Evolutionary conservation across 1,139 yeast species (phyloP), one percentile per base, ranked within the genome.

Genomic region (Arxiozyma slooffiae): DNA sequence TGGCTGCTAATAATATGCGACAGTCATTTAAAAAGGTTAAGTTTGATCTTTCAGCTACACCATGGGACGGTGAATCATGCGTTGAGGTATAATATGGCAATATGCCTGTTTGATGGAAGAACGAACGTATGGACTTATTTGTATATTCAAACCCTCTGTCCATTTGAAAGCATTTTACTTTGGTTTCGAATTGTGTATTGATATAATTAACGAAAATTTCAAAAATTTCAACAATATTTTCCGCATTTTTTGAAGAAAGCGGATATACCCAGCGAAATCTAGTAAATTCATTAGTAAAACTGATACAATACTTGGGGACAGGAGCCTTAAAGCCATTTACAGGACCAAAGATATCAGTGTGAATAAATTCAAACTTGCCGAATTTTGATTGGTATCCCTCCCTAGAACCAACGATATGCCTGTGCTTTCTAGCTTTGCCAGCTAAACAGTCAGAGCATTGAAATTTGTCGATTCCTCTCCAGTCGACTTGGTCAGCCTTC

Each of bases 1-100:
- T 39, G 11, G 48, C 20, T 16, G n/a, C 18, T 11, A 53, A 36
- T 16, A 51, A 30, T 3, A 54, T 49, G 7, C 55, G 30, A 41
- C 55, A 53, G 36, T 54, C 55, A 39, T 54, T 53, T 23, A 54
- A 11, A 4, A 54, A 38, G 6, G 52, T 48, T 16, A 46, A 41
- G 41, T 53, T 52, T 14, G 44, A 23, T n/a, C 57, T 37, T 48
- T 53, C 56, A 26, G 56, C 57, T 20, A 55, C 44, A 23, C 54
- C 55, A 39, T 50, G 42, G 2, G 56, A 45, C 3, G 44, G 17
- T 5, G 52, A 53, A 39, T 50, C 55, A 9, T 38, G 47, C 4
- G 41, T 39, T 14, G 55, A 39, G 3, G 50, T 53, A 39, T 47
- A 53, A 1, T 43, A 39, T 1, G 50, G 42, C 7, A 23, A 24